Evolutionary conservation across 768 basidiomycete species (phyloP), one percentile per base, ranked within the genome.

Genomic region (Tricholoma sp.): DNA sequence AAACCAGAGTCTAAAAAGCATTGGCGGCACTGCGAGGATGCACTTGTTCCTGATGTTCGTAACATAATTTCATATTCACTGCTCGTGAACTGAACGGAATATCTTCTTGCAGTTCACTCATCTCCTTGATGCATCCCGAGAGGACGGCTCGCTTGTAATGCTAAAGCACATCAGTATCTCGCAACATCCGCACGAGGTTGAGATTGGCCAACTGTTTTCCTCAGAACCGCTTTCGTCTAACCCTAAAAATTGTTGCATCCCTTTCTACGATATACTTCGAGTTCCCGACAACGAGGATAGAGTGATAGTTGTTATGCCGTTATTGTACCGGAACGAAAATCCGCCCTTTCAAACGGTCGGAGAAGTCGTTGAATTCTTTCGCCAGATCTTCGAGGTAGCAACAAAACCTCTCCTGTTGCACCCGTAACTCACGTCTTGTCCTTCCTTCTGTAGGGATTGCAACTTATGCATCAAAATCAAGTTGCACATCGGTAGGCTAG

Each of bases 401-500:
- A 21, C 21, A 9, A 16, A 0, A 39, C 10, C 12, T 22, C 11
- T 10, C 43, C 9, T 9, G 19, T 14, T 45, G 22, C 19, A 4
- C 2, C 8, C 11, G 2, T 22, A 45, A 9, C 19, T 10, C 3
- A 39, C 7, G 2, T 5, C n/a, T 22, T 10, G 21, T 7, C 39
- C 18, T 18, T 41, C 18, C 18, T 11, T 12, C 4, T 29, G 14
- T 14, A 75, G 72, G 72, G 72, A 1, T 50, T 76, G 0, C 61
- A 64, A 19, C 75, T 72, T 49, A 69, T 75, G 63, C 75, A 77
- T 41, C 10, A 65, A 8, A 62, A 72, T 41, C 65, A 56, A 3
- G 66, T 74, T 21, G 72, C 68, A 0, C 76, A 77, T 56, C 62
- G 74, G 76, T 73, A 57, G 1, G 66, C 49, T 2, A 12, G 11